Percentiles rank a stretch among this genome's conserved stretches.
Conservation (phyloP, 2,329 filamentous ascomycete genomes). For the Epicoccum sorghinum region DNA sequence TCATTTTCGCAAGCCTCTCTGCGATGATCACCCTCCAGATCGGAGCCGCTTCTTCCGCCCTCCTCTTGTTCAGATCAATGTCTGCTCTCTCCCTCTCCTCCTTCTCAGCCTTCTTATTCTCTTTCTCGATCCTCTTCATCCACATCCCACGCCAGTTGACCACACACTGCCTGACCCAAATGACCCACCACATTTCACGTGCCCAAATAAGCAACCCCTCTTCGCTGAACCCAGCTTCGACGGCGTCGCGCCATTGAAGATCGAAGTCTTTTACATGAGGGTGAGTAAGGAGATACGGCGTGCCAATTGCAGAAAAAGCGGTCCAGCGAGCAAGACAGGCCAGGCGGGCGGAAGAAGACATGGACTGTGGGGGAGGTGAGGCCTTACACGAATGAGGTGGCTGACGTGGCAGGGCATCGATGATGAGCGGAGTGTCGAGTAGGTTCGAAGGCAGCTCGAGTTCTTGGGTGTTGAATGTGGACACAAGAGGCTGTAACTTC, state of each 20-base stretch:
- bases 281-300: slow-evolving; percentile 16
- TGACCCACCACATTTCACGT: slow-evolving; percentile 29
- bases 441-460: too few species aligned
- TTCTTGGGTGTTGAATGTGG: neutral
- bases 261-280: slow-evolving; percentile 30
- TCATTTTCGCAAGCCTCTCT: too few species aligned
- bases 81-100: neutral
- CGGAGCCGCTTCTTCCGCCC: too few species aligned
- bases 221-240: slow-evolving; percentile 17
- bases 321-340: slow-evolving; percentile 39
- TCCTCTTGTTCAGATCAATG: too few species aligned
- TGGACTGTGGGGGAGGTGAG: slow-evolving; percentile 23
- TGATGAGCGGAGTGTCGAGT: slow-evolving; percentile 11
- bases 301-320: slow-evolving; percentile 22
- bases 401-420: slow-evolving; percentile 19
- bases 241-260: slow-evolving; percentile 28
- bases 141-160: slow-evolving; percentile 35
- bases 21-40: too few species aligned
- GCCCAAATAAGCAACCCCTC: slow-evolving; percentile 25
- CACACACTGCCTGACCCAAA: slow-evolving; percentile 31
- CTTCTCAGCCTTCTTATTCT: slow-evolving; percentile 16
- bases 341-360: slow-evolving; percentile 30
- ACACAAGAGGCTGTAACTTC: neutral
- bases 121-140: slow-evolving; percentile 30
- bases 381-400: slow-evolving; percentile 19